A percentile compares a stretch with the other conserved stretches of the same genome.
Conservation (phyloP, 805 yeast species). For the Hermanozyma aechmeae region DNA sequence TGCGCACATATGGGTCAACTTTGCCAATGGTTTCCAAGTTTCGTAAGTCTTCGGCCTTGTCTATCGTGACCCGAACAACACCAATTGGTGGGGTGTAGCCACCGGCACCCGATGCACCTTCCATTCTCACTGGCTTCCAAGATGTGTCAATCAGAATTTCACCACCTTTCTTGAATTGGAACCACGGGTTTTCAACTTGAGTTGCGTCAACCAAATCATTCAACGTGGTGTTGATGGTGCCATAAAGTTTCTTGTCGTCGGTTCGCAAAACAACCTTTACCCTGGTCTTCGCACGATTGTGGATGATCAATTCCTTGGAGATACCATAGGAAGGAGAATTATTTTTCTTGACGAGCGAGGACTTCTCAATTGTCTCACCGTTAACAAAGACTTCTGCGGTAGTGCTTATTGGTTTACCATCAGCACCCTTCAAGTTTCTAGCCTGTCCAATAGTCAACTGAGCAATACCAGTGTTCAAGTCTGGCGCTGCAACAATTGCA, state of each 20-base stretch:
- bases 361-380: constrained; percentile 47
- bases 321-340: constrained; percentile 62
- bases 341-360: constrained; percentile 50
- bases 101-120: constrained; percentile 57
- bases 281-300: constrained; percentile 63
- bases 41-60: constrained; percentile 63
- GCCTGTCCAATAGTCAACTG: constrained; percentile 58
- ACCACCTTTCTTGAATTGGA: constrained; percentile 66
- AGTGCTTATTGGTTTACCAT: constrained; percentile 46
- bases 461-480: constrained; percentile 87
- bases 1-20: constrained; percentile 84
- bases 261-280: constrained; percentile 59
- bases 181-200: constrained; percentile 72
- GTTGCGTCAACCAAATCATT: constrained; percentile 67
- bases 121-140: constrained; percentile 82
- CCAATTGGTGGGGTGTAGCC: constrained; percentile 96
- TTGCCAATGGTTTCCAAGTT: constrained; percentile 86
- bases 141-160: constrained; percentile 57
- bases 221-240: constrained; percentile 49
- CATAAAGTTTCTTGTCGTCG: constrained; percentile 45
- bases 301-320: constrained; percentile 56
- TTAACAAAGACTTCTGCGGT: constrained; percentile 66
- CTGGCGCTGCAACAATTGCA: constrained; percentile 77
- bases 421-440: constrained; percentile 38
- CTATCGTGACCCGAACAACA: constrained; percentile 65